Percentiles rank a stretch among this genome's conserved stretches.
Evolutionary conservation across 1,139 yeast genomes (phyloP).

Genomic region (Spathaspora sp.): DNA sequence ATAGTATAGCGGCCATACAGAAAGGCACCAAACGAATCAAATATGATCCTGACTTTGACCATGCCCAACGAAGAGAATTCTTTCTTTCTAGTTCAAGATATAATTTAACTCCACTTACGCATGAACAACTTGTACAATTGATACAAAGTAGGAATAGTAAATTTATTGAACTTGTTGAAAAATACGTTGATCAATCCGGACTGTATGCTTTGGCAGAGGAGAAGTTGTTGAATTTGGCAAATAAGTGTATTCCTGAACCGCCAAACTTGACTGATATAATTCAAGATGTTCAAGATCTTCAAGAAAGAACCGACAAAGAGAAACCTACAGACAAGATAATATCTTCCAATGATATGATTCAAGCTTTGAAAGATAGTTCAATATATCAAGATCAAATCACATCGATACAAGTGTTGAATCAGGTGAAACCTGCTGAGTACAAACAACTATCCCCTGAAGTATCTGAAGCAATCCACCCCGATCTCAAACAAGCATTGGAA

Average conservation of each 20-base stretch:
- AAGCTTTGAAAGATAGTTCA: constrained; percentile 40
- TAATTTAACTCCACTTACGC: constrained; percentile 24
- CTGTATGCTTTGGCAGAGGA: constrained; percentile 23
- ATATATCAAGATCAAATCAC: constrained; percentile 61
- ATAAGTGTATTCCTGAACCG: constrained; percentile 46
- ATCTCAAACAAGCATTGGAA: constrained; percentile 43
- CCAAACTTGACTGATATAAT: constrained; percentile 32
- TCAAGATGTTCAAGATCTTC: constrained; percentile 39
- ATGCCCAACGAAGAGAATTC: constrained; percentile 17
- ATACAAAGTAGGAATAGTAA: constrained; percentile 58
- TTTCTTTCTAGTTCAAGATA: constrained; percentile 28
- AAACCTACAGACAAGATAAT: constrained; percentile 16
- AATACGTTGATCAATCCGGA: constrained; percentile 20
- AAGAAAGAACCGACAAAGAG: constrained; percentile 21
- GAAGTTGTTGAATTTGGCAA: constrained; percentile 19
- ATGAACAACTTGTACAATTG: constrained; percentile 50
- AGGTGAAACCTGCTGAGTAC: constrained; percentile 19
- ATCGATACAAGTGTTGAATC: constrained; percentile 24
- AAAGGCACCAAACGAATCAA: constrained; percentile 22
- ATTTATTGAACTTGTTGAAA: constrained; percentile 34
- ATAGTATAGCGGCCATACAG: constrained; percentile 35
- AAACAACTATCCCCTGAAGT: constrained; percentile 22
- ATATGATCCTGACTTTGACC: constrained; percentile 9
- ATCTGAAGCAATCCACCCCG: constrained; percentile 45
- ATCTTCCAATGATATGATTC: constrained; percentile 39